These are phyloP conservation scores for Ceratocystis papillata DNA, from an alignment of 2,329 filamentous ascomycete genomes.

Conservation along the genomic window DNA sequence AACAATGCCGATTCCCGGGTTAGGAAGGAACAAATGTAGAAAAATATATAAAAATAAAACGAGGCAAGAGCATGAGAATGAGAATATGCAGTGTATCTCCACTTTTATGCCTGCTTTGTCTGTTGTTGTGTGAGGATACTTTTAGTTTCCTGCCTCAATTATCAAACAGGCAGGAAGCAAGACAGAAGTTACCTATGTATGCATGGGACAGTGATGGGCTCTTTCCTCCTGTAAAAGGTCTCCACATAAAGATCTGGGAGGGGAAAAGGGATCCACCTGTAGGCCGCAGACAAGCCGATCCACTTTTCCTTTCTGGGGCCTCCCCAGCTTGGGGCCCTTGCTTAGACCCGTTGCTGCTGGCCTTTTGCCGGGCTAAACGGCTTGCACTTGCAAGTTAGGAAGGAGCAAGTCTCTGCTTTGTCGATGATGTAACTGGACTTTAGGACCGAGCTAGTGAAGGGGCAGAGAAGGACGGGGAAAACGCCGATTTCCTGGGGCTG, in stretches of 20 bases:
- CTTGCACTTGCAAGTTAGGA: not conserved
- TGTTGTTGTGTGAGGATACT: slow-evolving; percentile 8
- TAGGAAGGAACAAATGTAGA: not conserved
- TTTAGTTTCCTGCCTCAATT: not conserved
- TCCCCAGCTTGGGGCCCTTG: not conserved
- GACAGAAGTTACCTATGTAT: not conserved
- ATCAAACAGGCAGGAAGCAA: not conserved
- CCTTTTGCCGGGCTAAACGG: not conserved
- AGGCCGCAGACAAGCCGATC: not conserved
- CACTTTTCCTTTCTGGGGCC: not conserved
- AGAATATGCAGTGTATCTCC: not conserved
- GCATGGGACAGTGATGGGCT: not conserved
- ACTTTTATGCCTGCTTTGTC: not conserved
- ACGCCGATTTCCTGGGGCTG: not conserved
- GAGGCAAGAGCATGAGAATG: not conserved
- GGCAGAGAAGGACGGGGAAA: not conserved
- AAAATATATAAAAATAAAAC: not conserved
- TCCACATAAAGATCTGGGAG: not conserved
- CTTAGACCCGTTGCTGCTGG: not conserved
- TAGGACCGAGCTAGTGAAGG: not conserved
- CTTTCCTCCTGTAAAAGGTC: not conserved
- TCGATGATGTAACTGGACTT: slow-evolving; percentile 10
- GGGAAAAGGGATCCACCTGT: not conserved
- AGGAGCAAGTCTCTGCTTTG: not conserved
- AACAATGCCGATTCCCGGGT: not conserved